These are phyloP conservation scores for Neurospora sp. DNA, from an alignment of 495 filamentous ascomycete genomes.

Conservation along the genomic window DNA sequence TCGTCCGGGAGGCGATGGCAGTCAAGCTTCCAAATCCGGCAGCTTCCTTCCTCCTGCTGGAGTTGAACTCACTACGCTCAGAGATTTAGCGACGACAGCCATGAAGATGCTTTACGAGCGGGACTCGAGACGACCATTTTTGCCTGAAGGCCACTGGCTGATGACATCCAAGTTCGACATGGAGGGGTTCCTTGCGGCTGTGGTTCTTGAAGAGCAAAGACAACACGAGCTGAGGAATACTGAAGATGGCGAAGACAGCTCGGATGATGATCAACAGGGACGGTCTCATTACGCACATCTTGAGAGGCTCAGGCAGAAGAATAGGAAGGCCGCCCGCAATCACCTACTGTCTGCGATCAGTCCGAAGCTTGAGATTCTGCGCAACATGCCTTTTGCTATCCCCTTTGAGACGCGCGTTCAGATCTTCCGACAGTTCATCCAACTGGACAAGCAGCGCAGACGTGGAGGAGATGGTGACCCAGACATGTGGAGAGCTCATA, in stretches of 20 bases:
- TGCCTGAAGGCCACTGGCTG: slow-evolving; percentile 78
- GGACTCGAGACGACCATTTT: slow-evolving; percentile 80
- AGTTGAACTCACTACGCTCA: slow-evolving; percentile 69
- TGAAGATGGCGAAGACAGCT: slow-evolving; percentile 39
- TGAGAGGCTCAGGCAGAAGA: slow-evolving; percentile 43
- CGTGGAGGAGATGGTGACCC: slow-evolving; percentile 68
- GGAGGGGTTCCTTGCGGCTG: slow-evolving; percentile 76
- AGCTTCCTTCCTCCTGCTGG: slow-evolving; percentile 30
- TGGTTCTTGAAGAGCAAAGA: slow-evolving; percentile 81
- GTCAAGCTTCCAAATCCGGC: background rate
- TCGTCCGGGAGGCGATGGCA: background rate
- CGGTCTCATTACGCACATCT: slow-evolving; percentile 27
- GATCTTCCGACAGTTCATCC: slow-evolving; percentile 88
- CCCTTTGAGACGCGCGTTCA: slow-evolving; percentile 87
- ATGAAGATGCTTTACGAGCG: slow-evolving; percentile 85
- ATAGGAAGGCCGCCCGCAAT: slow-evolving; percentile 52
- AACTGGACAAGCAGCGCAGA: slow-evolving; percentile 67
- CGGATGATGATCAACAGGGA: slow-evolving; percentile 29
- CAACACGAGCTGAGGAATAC: slow-evolving; percentile 47
- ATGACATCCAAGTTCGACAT: slow-evolving; percentile 91
- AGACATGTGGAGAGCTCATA: slow-evolving; percentile 54
- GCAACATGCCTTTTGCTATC: slow-evolving; percentile 95
- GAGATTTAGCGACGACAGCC: slow-evolving; percentile 70
- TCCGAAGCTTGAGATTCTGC: slow-evolving; percentile 79
- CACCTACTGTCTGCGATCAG: slow-evolving; percentile 65